Evolutionary conservation across 2,329 filamentous ascomycete species (phyloP), one percentile per base, ranked within the genome.

Genomic region (Hirsutella thompsonii): DNA sequence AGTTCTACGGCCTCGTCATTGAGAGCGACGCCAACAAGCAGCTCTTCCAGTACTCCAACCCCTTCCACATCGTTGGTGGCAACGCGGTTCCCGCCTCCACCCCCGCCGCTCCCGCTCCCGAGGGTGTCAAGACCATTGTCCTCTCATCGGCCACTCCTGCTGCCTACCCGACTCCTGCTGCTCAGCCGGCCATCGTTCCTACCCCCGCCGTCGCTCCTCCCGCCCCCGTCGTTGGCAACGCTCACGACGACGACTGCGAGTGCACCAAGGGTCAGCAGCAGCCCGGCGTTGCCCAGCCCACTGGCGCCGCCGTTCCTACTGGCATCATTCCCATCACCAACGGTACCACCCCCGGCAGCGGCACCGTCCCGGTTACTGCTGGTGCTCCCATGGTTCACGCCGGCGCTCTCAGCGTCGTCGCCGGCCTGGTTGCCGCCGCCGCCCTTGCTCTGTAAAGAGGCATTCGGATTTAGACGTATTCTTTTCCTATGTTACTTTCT

Each of bases 61-160:
- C 74, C 50, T 81, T 81, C 66, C 51, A 63, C 53, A 75, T 77
- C 52, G 14, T 34, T 18, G 32, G 32, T 16, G 30, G 30, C 30
- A 26, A 26, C 6, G 23, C 23, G 23, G 23, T 11, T 26, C 23
- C 23, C 23, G 6, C 23, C 11, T 42, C 48, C 36, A 45, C 47
- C 42, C 44, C 49, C 45, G 54, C 55, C 46, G 37, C 52, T 36
- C 60, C 51, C 47, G 52, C 50, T 40, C 48, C 52, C 38, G 43
- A 51, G 28, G 55, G 51, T 45, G 47, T 50, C 46, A 56, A 56
- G 52, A 59, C 56, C 39, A 44, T 54, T 49, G 55, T 50, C 43
- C 46, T 55, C 38, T 51, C 52, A 23, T 46, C 48, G 37, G 37
- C 32, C 2, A 16, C n/a, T 10, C 32, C 32, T 18, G n/a, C n/a